Base-by-base conservation (phyloP, 805 yeast species). In the Saccharomycopsis oosterbeekiorum region DNA sequence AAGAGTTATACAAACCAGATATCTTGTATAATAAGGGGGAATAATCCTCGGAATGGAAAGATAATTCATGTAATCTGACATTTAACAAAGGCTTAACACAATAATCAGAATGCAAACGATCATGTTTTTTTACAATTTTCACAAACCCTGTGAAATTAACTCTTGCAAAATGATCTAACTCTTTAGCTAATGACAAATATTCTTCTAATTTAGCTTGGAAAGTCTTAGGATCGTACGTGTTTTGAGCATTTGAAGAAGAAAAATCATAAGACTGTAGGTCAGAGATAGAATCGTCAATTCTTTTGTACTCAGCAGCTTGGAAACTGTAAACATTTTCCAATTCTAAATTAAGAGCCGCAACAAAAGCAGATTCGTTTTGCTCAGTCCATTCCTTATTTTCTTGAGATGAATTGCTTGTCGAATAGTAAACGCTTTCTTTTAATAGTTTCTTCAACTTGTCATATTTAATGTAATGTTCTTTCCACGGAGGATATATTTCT, bases 61-160 rank as follows among this genome's bases (percentile, higher is more conserved):
- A 98, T 68, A 93, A 78, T 57, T 85, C 85, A 70, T 86, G 86
- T 74, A 94, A 79, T 68, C 99, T 81, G 36, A 93, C 97, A 66
- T 89, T 89, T 68, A 94, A 77, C 67, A 94, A 75, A 0, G 98
- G 96, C 71, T 84, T 86, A 26, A 93, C 97, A n/a, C 94, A 86
- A 73, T 87, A 94, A 65, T 83, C 80, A 39, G 91, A 81, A 73
- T 92, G 97, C 65, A 93, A 73, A 59, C 97, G 83, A 75, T 94
- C 98, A 70, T 94, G 99, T 75, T 93, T 93, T 76, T 93, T 92
- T 66, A 92, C 97, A 67, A 94, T 89, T 71, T 94, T 94, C 68
- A 85, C 81, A 75, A 94, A 93, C 1, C 97, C 99, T 14, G 99
- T 93, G 76, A 86, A 94, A 74, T 94, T 94, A 67, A 93, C 74